Evolutionary conservation across 1,139 yeast species (phyloP), one percentile per base, ranked within the genome.

Genomic region (Candida frijolesensis): DNA sequence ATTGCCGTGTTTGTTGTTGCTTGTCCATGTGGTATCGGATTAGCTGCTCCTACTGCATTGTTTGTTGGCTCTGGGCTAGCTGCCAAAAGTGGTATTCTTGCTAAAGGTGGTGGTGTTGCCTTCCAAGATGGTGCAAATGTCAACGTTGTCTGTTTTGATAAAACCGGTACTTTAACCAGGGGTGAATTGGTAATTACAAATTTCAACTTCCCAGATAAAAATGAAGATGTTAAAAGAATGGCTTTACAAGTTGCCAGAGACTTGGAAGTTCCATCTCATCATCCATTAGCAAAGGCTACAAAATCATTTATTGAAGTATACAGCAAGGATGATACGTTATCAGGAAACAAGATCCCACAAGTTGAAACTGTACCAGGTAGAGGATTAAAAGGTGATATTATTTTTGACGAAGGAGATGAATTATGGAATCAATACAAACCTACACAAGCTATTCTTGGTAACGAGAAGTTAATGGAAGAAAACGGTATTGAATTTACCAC

Each of bases 31-130:
- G 80, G 79, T 1, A 70, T 76, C 53, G 80, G 79, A 1, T 65
- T 76, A 42, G 80, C 80, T 16, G 79, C 80, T 0, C 80, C 80
- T 2, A 74, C 80, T 1, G 80, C 80, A 1, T 61, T 76, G 35
- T 74, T 74, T 61, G 79, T 75, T 4, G 80, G 80, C 0, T 70
- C 79, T 4, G 79, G 79, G 0, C 62, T 76, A 54, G 79, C 80
- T 34, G 79, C 80, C 11, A 74, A 71, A 51, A 57, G 83, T 62
- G 95, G 95, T n/a, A 84, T 87, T 45, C 70, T 87, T 45, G 91
- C 88, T 1, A 79, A 85, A 59, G 94, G 94, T 33, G 95, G 95
- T 11, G 95, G 95, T 43, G 84, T 83, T 47, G 91, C 94, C 1
- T 87, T 87, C 62, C 92, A 87, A 65, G 90, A 87, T 60, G 92